Conservation (phyloP, 2,329 filamentous ascomycete genomes). For the Boeremia lycopersici region DNA sequence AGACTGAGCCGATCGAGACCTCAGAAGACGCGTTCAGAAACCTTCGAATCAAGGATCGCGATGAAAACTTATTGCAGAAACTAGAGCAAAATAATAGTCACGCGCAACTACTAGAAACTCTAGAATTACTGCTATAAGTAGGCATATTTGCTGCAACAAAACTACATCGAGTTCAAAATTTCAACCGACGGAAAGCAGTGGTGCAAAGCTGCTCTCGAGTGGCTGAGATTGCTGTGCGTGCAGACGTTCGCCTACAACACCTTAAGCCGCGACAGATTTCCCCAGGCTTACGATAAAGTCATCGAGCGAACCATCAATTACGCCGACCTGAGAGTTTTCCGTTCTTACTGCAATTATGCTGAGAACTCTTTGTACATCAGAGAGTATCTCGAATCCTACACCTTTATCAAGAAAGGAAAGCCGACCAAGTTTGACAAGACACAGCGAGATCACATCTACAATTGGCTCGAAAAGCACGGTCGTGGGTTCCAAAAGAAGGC, state of each 20-base stretch:
- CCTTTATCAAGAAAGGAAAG: neutral
- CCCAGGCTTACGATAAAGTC: neutral
- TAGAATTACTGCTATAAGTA: too few species aligned
- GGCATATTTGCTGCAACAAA: too few species aligned
- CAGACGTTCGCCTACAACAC: neutral
- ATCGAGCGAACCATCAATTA: neutral
- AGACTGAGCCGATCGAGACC: too few species aligned
- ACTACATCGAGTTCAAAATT: neutral
- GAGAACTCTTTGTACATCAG: neutral
- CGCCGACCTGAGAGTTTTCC: neutral
- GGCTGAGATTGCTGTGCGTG: neutral
- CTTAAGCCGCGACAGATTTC: neutral
- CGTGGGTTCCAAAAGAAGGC: neutral
- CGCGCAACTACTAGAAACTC: too few species aligned
- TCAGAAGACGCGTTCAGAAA: neutral
- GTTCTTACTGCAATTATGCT: neutral
- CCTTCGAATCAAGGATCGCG: neutral
- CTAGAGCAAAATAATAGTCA: too few species aligned
- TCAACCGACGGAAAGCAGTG: neutral
- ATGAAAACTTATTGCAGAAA: too few species aligned
- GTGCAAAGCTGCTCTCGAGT: neutral
- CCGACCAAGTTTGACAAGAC: neutral
- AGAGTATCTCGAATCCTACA: neutral
- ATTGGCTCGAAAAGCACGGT: neutral
- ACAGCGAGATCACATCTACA: neutral